Base-by-base conservation (phyloP, 83 land plant genomes). In the Picea abies region DNA sequence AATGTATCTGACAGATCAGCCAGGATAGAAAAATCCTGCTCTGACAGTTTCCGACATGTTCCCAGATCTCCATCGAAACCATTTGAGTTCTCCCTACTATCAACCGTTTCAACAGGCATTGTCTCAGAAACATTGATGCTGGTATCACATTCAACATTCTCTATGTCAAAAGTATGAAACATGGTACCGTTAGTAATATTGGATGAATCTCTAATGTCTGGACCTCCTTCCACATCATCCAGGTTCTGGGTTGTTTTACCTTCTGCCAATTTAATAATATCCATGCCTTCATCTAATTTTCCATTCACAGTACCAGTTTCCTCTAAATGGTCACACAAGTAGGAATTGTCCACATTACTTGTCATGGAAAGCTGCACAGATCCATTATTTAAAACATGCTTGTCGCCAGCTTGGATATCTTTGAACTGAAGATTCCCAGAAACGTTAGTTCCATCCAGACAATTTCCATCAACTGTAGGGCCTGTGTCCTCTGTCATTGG, bases 1-100 rank as follows among this genome's bases (percentile, higher is more conserved):
- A 97, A 84, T 16, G 92, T 90, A 62, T 91, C 92, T 29, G 99
- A 94, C 77, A 94, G 88, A 85, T 90, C 83, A 22, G 78, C 82
- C 67, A 79, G 26, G 52, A 78, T 67, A 39, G 85, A 78, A 67
- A 63, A 83, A 60, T 81, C 60, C 8, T 83, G 85, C 65, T 90
- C 91, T 22, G 91, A 88, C 16, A 81, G 47, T 58, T 78, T 80
- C 25, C 70, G 83, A 20, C 79, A 32, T 8, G 49, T 60, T 65
- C 75, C 82, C 32, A 8, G 20, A 58, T 83, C 90, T 37, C 79
- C 84, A 35, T 79, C 89, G 1, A 60, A 32, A 69, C 7, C 2
- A 80, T 84, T 61, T 29, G 10, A 14, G 66, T 20, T 14, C 12
- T 26, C 44, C 26, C 49, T 25, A 11, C 81, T 58, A 47, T 62